phyloP scores from a whole-genome alignment of 2,329 filamentous ascomycete genomes.

The Dryadomyces quercivorus region DNA sequence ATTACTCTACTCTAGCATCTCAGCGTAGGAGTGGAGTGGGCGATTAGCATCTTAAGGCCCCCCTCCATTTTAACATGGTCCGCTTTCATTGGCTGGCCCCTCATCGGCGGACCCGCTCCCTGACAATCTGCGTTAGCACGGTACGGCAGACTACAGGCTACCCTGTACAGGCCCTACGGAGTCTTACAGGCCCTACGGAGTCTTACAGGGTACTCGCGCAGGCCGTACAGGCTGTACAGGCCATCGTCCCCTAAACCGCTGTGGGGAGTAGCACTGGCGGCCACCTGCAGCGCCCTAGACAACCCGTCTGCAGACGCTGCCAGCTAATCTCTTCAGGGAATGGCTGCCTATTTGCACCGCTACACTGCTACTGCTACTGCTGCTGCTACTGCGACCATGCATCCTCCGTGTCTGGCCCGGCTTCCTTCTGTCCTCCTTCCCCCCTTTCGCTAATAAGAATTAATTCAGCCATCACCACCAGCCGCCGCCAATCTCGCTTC shows the following conservation, averaged over 20 bases:
- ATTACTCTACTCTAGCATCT: too few relatives aligned
- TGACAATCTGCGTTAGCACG: background rate
- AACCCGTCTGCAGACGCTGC: background rate
- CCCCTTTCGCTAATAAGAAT: background rate
- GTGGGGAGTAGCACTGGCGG: constrained; percentile 2
- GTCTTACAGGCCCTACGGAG: too few relatives aligned
- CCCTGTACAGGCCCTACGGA: too few relatives aligned
- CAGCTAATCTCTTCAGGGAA: constrained; percentile 1
- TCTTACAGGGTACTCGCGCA: too few relatives aligned
- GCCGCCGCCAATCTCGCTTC: constrained; percentile 1
- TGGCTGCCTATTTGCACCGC: background rate
- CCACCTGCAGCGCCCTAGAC: background rate
- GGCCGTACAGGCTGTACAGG: too few relatives aligned
- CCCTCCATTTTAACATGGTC: background rate
- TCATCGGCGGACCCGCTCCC: background rate
- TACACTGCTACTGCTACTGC: too few relatives aligned
- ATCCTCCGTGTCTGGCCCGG: background rate
- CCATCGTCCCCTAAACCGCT: background rate
- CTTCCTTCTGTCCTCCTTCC: background rate
- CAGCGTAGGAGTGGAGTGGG: background rate
- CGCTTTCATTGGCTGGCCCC: background rate
- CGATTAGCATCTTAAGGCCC: background rate
- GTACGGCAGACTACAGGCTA: background rate
- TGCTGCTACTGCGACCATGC: background rate
- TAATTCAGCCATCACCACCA: background rate